A percentile compares a stretch with the other conserved stretches of the same genome.
These are phyloP conservation scores for Entomortierella chlamydospora DNA, from an alignment of 192 early-diverging fungal genomes.

Conservation along the genomic window DNA sequence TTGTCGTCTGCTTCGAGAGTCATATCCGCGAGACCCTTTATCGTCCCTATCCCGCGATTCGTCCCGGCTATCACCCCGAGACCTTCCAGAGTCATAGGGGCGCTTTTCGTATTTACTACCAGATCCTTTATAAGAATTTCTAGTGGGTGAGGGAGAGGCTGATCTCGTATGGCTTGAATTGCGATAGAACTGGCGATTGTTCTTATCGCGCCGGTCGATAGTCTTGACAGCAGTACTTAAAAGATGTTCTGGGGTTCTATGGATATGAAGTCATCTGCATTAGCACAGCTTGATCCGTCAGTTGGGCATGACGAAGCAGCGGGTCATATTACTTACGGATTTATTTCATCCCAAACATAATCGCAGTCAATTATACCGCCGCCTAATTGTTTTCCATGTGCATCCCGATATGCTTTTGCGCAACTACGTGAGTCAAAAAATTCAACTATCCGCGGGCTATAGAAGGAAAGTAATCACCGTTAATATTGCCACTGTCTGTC, in stretches of 20 bases:
- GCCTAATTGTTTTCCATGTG: slow-evolving; percentile 39
- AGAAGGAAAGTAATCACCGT: neutral
- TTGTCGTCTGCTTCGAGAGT: neutral
- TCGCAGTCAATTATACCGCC: slow-evolving; percentile 53
- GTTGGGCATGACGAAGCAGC: neutral
- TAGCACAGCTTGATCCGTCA: too few species aligned
- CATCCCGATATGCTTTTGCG: slow-evolving; percentile 46
- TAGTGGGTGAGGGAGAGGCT: neutral
- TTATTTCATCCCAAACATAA: slow-evolving; percentile 57
- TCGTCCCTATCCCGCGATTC: slow-evolving; percentile 2
- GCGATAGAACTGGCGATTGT: neutral
- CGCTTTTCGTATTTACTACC: neutral
- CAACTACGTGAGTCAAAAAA: slow-evolving; percentile 61
- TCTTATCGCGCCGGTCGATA: neutral
- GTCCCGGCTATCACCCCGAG: slow-evolving; percentile 4
- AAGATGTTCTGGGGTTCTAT: slow-evolving; percentile 9
- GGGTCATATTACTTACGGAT: neutral
- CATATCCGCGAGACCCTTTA: neutral
- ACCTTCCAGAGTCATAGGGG: neutral
- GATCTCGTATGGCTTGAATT: neutral
- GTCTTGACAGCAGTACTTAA: slow-evolving; percentile 1
- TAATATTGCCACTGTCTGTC: neutral
- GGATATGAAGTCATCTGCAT: neutral
- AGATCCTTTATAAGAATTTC: neutral
- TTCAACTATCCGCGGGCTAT: slow-evolving; percentile 32